phyloP scores from a whole-genome alignment of 139 green algal genomes.

The Chlamydomonas schloesseri region DNA sequence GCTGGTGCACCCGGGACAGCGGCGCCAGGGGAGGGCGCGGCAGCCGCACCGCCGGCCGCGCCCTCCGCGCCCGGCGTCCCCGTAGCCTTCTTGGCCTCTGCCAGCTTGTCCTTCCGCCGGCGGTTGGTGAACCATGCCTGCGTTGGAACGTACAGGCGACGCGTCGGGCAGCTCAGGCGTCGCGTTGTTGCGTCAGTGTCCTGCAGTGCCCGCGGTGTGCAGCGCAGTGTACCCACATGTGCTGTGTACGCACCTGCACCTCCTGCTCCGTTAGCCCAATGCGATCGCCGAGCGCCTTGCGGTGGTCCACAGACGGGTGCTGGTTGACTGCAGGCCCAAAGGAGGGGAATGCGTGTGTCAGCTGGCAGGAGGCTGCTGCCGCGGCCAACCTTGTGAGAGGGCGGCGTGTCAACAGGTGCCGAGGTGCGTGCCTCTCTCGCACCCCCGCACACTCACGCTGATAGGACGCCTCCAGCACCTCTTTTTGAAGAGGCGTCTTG shows the following conservation, averaged over 20 bases:
- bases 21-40: neutral
- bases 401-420: no score
- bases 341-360: neutral
- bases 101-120: constrained; percentile 69
- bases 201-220: no score
- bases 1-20: constrained; percentile 22
- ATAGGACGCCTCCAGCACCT: constrained; percentile 82
- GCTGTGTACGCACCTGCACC: constrained; percentile 64
- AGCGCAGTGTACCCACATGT: no score
- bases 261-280: constrained; percentile 82
- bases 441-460: constrained; percentile 49
- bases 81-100: constrained; percentile 34
- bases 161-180: no score
- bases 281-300: constrained; percentile 66
- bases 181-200: no score
- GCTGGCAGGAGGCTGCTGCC: no score
- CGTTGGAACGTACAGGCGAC: no score
- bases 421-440: no score
- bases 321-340: constrained; percentile 66
- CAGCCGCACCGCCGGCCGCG: neutral
- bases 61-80: neutral
- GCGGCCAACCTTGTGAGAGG: no score
- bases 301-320: constrained; percentile 66
- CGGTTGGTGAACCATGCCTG: constrained; percentile 83
- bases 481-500: constrained; percentile 86